phyloP scores from a whole-genome alignment of 805 yeast species.

The Kuraishia molischiana region DNA sequence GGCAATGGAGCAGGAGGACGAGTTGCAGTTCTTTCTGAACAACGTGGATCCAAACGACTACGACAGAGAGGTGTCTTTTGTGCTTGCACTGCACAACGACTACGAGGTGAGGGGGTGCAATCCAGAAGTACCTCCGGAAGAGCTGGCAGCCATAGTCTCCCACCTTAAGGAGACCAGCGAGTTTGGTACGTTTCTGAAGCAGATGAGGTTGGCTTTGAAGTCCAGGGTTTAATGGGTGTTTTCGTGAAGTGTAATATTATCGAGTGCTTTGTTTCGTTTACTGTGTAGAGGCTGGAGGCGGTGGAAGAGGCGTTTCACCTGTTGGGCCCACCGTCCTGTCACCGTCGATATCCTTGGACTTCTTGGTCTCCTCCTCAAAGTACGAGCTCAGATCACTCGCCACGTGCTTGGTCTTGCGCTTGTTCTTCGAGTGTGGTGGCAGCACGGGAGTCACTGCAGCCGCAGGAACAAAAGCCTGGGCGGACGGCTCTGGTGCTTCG shows the following conservation, averaged over 20 bases:
- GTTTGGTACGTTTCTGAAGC: constrained; percentile 22
- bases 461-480: constrained; percentile 10
- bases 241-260: neutral
- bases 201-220: constrained; percentile 17
- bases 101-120: constrained; percentile 22
- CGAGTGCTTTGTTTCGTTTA: neutral
- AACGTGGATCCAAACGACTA: constrained; percentile 37
- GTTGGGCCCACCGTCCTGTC: constrained; percentile 13
- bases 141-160: constrained; percentile 8
- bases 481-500: constrained; percentile 14
- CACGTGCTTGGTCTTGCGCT: neutral
- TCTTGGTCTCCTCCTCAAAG: constrained; percentile 30
- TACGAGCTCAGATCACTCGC: constrained; percentile 23
- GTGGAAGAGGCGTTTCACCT: constrained; percentile 23
- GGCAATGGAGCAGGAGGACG: constrained; percentile 22
- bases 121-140: constrained; percentile 21
- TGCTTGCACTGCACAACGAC: constrained; percentile 25
- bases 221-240: neutral
- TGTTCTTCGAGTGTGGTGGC: neutral
- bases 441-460: constrained; percentile 2
- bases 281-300: neutral
- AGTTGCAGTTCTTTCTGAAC: constrained; percentile 29
- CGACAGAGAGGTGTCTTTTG: constrained; percentile 32
- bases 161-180: constrained; percentile 17
- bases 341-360: constrained; percentile 27